Evolutionary conservation across 164 flowering plant species (phyloP).

Genomic region (Berberis thunbergii): DNA sequence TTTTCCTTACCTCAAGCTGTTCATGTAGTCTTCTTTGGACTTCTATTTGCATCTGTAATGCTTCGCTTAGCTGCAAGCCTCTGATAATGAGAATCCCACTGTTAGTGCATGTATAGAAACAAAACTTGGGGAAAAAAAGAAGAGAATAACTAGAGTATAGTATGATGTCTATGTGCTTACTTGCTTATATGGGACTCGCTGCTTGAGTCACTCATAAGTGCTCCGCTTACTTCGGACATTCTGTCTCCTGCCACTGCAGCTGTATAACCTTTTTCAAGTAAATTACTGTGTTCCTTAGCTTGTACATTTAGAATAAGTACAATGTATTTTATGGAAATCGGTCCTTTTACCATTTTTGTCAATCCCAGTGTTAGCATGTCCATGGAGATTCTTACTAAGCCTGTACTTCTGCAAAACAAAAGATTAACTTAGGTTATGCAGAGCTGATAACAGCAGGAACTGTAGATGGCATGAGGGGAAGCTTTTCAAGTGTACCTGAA

Average conservation of each 20-base stretch:
- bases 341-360: constrained; percentile 48
- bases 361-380: constrained; percentile 43
- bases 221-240: constrained; percentile 41
- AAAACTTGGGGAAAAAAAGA: neutral
- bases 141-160: neutral
- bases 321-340: neutral
- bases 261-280: constrained; percentile 17
- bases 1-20: constrained; percentile 71
- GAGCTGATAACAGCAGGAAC: no score
- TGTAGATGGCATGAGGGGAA: neutral
- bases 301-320: no score
- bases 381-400: constrained; percentile 74
- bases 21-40: constrained; percentile 89
- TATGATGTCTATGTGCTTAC: constrained; percentile 22
- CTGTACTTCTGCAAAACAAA: constrained; percentile 68
- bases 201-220: constrained; percentile 32
- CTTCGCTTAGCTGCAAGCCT: constrained; percentile 59
- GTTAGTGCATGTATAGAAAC: constrained; percentile 8
- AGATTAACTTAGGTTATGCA: constrained; percentile 7
- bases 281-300: neutral
- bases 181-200: constrained; percentile 49
- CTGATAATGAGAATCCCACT: constrained; percentile 27
- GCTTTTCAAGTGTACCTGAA: constrained; percentile 46
- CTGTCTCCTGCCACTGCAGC: constrained; percentile 36
- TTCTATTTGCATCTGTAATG: constrained; percentile 92